These are phyloP conservation scores for Perkinsus chesapeaki DNA, from an alignment of 169 alveolate genomes.

Conservation along the genomic window DNA sequence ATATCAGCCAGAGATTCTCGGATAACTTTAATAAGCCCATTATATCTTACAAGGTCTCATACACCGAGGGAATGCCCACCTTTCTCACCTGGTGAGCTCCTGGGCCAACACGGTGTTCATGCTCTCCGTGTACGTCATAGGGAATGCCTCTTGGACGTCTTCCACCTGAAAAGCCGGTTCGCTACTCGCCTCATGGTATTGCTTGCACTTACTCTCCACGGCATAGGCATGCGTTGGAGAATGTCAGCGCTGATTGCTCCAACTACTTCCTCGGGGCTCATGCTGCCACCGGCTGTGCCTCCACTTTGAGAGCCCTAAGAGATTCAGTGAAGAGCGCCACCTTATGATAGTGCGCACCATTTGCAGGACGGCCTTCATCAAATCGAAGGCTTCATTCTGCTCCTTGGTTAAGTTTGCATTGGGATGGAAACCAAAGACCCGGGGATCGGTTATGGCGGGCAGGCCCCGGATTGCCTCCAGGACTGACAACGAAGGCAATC, in stretches of 20 bases:
- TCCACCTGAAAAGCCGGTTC: not conserved
- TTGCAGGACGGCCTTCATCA: not conserved
- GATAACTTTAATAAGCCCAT: conserved; percentile 35
- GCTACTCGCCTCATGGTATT: not conserved
- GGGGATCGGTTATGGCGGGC: conserved; percentile 65
- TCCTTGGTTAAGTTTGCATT: conserved; percentile 78
- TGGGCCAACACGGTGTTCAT: conserved; percentile 77
- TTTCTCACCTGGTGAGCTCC: conserved; percentile 76
- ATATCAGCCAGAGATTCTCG: conserved; percentile 54
- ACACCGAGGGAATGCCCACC: conserved; percentile 9
- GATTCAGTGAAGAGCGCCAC: not conserved
- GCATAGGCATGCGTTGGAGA: conserved; percentile 50
- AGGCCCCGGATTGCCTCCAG: conserved; percentile 51
- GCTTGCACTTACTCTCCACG: conserved; percentile 25
- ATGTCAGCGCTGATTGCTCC: conserved; percentile 55
- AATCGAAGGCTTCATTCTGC: conserved; percentile 53
- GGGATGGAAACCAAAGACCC: conserved; percentile 69
- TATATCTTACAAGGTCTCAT: not conserved
- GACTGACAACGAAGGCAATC: not conserved
- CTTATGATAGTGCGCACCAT: not conserved
- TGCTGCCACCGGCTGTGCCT: conserved; percentile 46
- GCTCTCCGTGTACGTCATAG: conserved; percentile 68
- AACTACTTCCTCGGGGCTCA: conserved; percentile 48
- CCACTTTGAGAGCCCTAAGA: conserved; percentile 1
- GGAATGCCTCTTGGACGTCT: conserved; percentile 43